A percentile compares a stretch with the other conserved stretches of the same genome.
Conservation (phyloP, 345 rosid genomes). For the Camelina hispida region DNA sequence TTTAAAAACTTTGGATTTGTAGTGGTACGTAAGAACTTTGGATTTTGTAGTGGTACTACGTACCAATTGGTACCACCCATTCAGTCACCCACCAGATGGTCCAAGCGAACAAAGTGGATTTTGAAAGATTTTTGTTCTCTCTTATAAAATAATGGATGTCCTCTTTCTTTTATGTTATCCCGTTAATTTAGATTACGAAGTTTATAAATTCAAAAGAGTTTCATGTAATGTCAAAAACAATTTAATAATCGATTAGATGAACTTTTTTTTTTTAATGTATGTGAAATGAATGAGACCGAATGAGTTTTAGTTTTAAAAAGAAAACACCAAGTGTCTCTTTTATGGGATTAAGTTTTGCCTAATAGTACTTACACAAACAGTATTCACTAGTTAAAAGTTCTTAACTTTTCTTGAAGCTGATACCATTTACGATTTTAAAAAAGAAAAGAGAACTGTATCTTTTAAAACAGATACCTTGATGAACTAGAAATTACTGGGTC, state of each 20-base stretch:
- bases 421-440: not conserved
- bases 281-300: not conserved
- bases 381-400: not conserved
- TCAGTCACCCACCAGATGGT: not conserved
- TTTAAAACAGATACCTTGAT: not conserved
- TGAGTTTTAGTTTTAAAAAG: not conserved
- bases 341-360: not conserved
- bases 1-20: constrained; percentile 8
- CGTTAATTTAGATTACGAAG: too few relatives aligned
- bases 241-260: not conserved
- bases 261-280: not conserved
- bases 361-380: too few relatives aligned
- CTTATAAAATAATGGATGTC: too few relatives aligned
- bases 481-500: constrained; percentile 8
- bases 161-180: too few relatives aligned
- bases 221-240: too few relatives aligned
- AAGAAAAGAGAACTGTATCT: not conserved
- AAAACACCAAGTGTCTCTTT: not conserved
- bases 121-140: not conserved
- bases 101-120: not conserved
- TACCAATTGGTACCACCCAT: constrained; percentile 15
- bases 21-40: not conserved
- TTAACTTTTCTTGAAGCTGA: not conserved
- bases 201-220: too few relatives aligned
- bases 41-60: constrained; percentile 14